Evolutionary conservation across 371 early-diverging fungal species (phyloP).

Genomic region (Parasitella parasitica): DNA sequence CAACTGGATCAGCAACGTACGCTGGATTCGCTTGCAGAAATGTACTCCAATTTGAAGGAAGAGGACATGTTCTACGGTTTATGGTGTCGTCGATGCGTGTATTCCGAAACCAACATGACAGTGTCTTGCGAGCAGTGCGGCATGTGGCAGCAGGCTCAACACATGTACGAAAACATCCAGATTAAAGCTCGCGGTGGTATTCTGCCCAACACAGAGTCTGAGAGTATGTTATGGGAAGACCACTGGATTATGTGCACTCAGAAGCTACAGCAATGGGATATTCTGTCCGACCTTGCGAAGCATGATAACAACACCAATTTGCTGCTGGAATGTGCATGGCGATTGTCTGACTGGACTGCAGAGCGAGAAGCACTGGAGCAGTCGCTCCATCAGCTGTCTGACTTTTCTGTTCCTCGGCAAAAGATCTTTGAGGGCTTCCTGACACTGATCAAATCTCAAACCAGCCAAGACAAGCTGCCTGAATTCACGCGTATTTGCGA

Average conservation of each 20-base stretch:
- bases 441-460: slow-evolving; percentile 67
- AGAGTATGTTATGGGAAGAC: slow-evolving; percentile 97
- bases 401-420: slow-evolving; percentile 65
- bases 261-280: slow-evolving; percentile 98
- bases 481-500: slow-evolving; percentile 85
- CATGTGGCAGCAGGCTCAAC: slow-evolving; percentile 93
- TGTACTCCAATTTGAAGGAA: slow-evolving; percentile 79
- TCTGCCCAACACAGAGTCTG: slow-evolving; percentile 93
- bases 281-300: slow-evolving; percentile 89
- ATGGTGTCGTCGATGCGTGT: slow-evolving; percentile 91
- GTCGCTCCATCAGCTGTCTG: slow-evolving; percentile 59
- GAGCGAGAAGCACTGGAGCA: slow-evolving; percentile 75
- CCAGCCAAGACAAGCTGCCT: slow-evolving; percentile 59
- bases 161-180: slow-evolving; percentile 93
- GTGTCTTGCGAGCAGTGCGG: slow-evolving; percentile 94
- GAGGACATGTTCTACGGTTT: slow-evolving; percentile 92
- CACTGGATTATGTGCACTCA: slow-evolving; percentile 94
- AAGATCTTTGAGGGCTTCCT: slow-evolving; percentile 89
- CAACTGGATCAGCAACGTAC: slow-evolving; percentile 86
- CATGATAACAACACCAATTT: slow-evolving; percentile 85
- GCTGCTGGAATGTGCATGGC: slow-evolving; percentile 89
- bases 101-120: slow-evolving; percentile 95
- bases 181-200: slow-evolving; percentile 86
- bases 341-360: slow-evolving; percentile 86
- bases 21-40: slow-evolving; percentile 85